Percentiles rank a stretch among this genome's conserved stretches.
These are phyloP conservation scores for Vitis hybrid DNA, from an alignment of 177 flowering plant species.

Conservation along the genomic window DNA sequence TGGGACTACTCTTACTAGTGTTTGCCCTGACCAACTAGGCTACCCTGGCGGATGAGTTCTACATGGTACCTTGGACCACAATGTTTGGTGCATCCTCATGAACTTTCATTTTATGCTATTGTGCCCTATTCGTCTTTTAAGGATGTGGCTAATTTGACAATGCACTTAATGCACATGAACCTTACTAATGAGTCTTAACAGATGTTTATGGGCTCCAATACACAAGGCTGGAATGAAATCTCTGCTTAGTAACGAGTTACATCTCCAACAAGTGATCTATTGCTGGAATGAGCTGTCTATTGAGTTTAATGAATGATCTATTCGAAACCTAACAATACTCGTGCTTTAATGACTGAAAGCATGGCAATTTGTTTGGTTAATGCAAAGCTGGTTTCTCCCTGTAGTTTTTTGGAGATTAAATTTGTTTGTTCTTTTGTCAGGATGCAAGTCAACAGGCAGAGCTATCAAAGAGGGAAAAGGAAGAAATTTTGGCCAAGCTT, in stretches of 20 bases:
- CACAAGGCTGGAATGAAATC: too few relatives aligned
- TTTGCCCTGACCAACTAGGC: too few relatives aligned
- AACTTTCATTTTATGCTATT: too few relatives aligned
- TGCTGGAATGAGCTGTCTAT: too few relatives aligned
- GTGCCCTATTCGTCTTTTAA: not conserved
- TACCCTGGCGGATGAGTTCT: too few relatives aligned
- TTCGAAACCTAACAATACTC: too few relatives aligned
- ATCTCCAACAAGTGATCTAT: not conserved
- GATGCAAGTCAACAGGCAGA: slow-evolving; percentile 61
- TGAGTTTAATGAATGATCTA: too few relatives aligned
- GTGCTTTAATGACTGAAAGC: not conserved
- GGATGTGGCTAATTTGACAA: not conserved
- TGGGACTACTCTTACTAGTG: too few relatives aligned
- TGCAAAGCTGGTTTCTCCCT: not conserved
- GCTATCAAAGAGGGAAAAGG: slow-evolving; percentile 60
- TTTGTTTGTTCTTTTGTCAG: slow-evolving; percentile 31
- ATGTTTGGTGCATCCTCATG: too few relatives aligned
- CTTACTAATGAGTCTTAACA: not conserved
- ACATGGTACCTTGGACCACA: too few relatives aligned
- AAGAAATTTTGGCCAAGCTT: slow-evolving; percentile 60
- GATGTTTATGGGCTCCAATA: not conserved
- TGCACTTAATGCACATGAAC: not conserved
- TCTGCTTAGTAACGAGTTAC: not conserved
- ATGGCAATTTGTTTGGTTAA: not conserved
- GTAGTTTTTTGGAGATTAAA: not conserved